Conservation (phyloP, 2,329 filamentous ascomycete species). For the Colletotrichum tofieldiae region DNA sequence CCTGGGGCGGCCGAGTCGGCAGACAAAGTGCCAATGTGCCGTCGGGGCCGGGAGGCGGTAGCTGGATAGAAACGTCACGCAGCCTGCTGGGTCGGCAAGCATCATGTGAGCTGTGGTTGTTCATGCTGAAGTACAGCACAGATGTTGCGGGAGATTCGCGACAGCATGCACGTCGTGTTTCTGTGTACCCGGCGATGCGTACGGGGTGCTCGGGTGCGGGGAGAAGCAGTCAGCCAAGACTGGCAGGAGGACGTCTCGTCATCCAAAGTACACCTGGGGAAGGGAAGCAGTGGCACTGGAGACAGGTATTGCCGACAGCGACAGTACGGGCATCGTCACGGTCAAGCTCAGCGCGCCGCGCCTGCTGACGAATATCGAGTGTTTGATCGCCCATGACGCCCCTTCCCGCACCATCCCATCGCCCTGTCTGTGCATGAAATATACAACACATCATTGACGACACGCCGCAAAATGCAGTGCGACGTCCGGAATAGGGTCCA, state of each 20-base stretch:
- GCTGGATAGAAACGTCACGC: not conserved
- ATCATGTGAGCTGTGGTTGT: slow-evolving; percentile 6
- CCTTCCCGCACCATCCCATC: slow-evolving; percentile 4
- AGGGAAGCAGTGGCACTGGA: slow-evolving; percentile 20
- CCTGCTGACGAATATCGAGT: slow-evolving; percentile 16
- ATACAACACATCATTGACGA: not conserved
- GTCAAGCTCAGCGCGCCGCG: slow-evolving; percentile 2
- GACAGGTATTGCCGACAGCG: slow-evolving; percentile 11
- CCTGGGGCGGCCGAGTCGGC: slow-evolving; percentile 3
- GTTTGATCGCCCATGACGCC: slow-evolving; percentile 26
- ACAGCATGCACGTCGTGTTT: not conserved
- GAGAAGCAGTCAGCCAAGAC: not conserved
- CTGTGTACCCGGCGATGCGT: not conserved
- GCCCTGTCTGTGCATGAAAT: not conserved
- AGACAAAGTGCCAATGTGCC: not conserved
- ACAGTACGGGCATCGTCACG: not conserved
- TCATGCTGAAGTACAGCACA: slow-evolving; percentile 6
- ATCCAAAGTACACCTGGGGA: slow-evolving; percentile 30
- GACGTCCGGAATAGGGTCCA: not conserved
- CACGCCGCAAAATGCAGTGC: not conserved
- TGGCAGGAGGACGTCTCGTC: not conserved
- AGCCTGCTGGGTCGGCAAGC: not conserved
- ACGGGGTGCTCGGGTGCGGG: not conserved
- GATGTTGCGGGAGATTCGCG: not conserved
- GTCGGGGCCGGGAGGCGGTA: not conserved